A percentile compares a stretch with the other conserved stretches of the same genome.
Conservation (phyloP, 1,284 basidiomycete species). For the Grifola frondosa region DNA sequence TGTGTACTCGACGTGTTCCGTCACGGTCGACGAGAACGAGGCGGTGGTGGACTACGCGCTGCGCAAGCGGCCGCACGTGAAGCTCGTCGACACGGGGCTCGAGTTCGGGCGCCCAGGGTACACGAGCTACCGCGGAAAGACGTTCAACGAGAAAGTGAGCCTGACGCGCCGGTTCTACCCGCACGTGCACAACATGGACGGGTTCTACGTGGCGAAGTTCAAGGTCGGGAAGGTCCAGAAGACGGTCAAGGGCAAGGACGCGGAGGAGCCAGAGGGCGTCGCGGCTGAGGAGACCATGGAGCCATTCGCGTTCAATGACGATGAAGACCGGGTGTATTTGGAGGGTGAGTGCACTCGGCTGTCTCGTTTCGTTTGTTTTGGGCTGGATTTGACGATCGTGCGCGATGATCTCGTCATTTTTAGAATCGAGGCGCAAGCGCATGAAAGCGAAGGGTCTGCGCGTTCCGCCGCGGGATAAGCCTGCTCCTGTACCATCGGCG, state of each 20-base stretch:
- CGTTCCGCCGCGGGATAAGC: slow-evolving; percentile 48
- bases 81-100: slow-evolving; percentile 91
- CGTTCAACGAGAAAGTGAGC: slow-evolving; percentile 78
- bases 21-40: slow-evolving; percentile 98
- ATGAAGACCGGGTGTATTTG: slow-evolving; percentile 68
- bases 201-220: slow-evolving; percentile 99
- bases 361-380: slow-evolving; percentile 5
- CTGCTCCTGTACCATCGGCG: slow-evolving; percentile 18
- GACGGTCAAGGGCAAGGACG: slow-evolving; percentile 33
- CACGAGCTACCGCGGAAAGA: slow-evolving; percentile 87
- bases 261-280: slow-evolving; percentile 21
- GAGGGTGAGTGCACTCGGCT: slow-evolving; percentile 51
- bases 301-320: slow-evolving; percentile 66
- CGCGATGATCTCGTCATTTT: slow-evolving; percentile 12
- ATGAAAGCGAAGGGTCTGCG: slow-evolving; percentile 76
- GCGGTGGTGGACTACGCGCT: slow-evolving; percentile 98
- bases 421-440: slow-evolving; percentile 69
- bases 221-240: slow-evolving; percentile 84
- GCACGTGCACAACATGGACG: slow-evolving; percentile 95
- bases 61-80: slow-evolving; percentile 92
- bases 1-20: slow-evolving; percentile 98
- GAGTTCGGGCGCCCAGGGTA: slow-evolving; percentile 94
- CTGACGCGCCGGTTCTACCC: slow-evolving; percentile 90
- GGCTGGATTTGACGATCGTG: not conserved
- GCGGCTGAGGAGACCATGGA: too few relatives aligned